Base-by-base conservation (phyloP, 1,139 yeast species). In the Diutina scorzettiae region DNA sequence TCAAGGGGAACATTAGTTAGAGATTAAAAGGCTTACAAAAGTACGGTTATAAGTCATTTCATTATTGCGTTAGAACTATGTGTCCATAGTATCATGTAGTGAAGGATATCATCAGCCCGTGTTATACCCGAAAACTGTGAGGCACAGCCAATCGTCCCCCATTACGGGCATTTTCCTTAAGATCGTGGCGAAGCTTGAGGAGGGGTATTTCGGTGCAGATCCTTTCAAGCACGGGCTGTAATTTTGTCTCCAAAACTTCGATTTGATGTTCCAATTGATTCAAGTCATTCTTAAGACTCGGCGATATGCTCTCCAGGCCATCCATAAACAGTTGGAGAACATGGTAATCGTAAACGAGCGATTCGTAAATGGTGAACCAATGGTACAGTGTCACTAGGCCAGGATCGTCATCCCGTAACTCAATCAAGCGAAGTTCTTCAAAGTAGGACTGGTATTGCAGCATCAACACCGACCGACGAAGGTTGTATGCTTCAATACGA, bases 1-100 rank as follows among this genome's bases (percentile, higher is more conserved):
- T 89, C 43, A 78, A 78, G 56, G 31, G 40, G 16, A 34, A 34
- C 17, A 34, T 34, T 11, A 28, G 39, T 12, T 34, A 30, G 12
- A n/a, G n/a, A n/a, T n/a, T n/a, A n/a, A n/a, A n/a, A n/a, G n/a
- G n/a, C n/a, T n/a, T n/a, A n/a, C n/a, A n/a, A n/a, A n/a, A n/a
- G n/a, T n/a, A n/a, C n/a, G n/a, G n/a, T n/a, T n/a, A n/a, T n/a
- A n/a, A n/a, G n/a, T n/a, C n/a, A n/a, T n/a, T n/a, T n/a, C n/a
- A n/a, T n/a, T n/a, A n/a, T n/a, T n/a, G n/a, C n/a, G n/a, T n/a
- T n/a, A n/a, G n/a, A n/a, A n/a, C n/a, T n/a, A n/a, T n/a, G n/a
- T n/a, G n/a, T n/a, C n/a, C n/a, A n/a, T n/a, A n/a, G n/a, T n/a
- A n/a, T n/a, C n/a, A n/a, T n/a, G n/a, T n/a, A n/a, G n/a, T n/a